phyloP scores from a whole-genome alignment of 108 stramenopile species.

The Hondaea fermentalgiana region DNA sequence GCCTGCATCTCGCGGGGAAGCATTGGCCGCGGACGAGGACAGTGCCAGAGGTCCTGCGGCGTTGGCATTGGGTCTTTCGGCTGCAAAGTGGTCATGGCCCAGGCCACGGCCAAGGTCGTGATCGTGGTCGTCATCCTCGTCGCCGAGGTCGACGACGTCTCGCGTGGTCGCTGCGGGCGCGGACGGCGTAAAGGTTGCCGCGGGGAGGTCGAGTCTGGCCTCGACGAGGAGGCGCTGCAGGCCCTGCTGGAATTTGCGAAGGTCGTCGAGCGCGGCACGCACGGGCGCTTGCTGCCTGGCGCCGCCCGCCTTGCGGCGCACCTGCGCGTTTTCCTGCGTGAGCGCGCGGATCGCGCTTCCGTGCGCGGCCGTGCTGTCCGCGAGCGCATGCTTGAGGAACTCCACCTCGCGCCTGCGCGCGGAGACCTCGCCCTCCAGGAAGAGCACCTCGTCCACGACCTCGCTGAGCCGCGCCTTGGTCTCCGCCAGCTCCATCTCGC shows the following conservation, averaged over 20 bases:
- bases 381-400: neutral
- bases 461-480: neutral
- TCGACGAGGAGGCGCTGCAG: constrained; percentile 4
- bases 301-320: neutral
- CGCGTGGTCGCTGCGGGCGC: too few relatives aligned
- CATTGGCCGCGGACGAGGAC: too few relatives aligned
- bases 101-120: neutral
- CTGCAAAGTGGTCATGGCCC: too few relatives aligned
- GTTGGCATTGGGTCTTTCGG: too few relatives aligned
- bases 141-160: neutral
- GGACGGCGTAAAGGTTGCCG: neutral
- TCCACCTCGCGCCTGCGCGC: neutral
- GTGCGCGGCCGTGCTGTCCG: constrained; percentile 10
- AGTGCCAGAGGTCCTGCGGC: too few relatives aligned
- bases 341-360: neutral
- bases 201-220: neutral
- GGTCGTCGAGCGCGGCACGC: neutral
- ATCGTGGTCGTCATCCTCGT: neutral
- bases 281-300: neutral
- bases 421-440: neutral
- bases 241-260: neutral
- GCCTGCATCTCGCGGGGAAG: neutral
- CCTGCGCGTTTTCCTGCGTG: neutral
- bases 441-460: constrained; percentile 17
- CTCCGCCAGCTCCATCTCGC: neutral